These are phyloP conservation scores for Chlamydomonas urium DNA, from an alignment of 139 green algal genomes.

Conservation along the genomic window DNA sequence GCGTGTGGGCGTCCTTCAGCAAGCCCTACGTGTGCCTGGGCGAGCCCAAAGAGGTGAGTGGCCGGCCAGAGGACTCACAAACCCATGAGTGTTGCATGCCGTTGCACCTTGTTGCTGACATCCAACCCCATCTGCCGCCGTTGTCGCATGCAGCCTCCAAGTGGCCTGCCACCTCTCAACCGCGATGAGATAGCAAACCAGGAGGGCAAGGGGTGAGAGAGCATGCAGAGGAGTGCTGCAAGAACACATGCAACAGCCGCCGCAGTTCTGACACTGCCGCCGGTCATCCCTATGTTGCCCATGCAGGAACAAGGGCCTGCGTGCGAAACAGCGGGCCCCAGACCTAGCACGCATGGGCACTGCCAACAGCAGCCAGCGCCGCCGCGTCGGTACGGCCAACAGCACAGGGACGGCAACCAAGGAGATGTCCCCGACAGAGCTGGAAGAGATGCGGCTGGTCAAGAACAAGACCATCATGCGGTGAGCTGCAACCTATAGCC, in stretches of 20 bases:
- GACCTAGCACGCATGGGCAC: too few relatives aligned
- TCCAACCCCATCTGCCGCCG: too few relatives aligned
- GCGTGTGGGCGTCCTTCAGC: constrained; percentile 44
- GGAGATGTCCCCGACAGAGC: constrained; percentile 3
- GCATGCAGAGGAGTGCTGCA: not conserved
- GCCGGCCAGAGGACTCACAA: too few relatives aligned
- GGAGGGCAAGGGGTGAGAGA: constrained; percentile 10
- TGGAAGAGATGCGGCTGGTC: constrained; percentile 7
- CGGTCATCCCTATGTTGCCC: too few relatives aligned
- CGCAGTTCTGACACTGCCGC: too few relatives aligned
- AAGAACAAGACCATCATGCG: constrained; percentile 19
- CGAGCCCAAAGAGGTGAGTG: constrained; percentile 11
- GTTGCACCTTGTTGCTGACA: too few relatives aligned
- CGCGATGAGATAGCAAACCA: constrained; percentile 8
- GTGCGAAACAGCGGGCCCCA: too few relatives aligned
- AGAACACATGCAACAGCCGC: too few relatives aligned
- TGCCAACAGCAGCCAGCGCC: not conserved
- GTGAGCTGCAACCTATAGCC: not conserved
- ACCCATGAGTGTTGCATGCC: too few relatives aligned
- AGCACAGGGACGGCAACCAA: not conserved
- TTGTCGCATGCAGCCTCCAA: not conserved
- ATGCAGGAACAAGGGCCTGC: too few relatives aligned
- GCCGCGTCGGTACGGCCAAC: not conserved
- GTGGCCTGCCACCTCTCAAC: constrained; percentile 7
- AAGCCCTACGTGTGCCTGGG: constrained; percentile 39